Conservation (phyloP, 441 rosid genomes). For the Francoa sonchifolia region DNA sequence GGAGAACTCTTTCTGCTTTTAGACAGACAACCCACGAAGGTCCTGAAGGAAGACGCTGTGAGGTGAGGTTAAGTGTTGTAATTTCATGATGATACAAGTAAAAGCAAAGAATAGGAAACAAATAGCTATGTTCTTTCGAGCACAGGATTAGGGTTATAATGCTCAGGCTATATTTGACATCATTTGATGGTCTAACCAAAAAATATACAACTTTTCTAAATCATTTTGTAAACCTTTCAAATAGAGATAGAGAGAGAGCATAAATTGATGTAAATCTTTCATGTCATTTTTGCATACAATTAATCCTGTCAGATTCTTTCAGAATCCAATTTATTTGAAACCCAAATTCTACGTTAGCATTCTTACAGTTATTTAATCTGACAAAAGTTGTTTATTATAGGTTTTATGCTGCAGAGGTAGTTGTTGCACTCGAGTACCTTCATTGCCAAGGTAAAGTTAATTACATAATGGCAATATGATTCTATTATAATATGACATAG, state of each 20-base stretch:
- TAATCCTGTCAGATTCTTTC: too few species aligned
- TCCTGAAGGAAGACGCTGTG: conserved; percentile 86
- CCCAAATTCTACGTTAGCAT: too few species aligned
- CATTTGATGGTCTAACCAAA: not conserved
- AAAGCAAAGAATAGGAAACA: not conserved
- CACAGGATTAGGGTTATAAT: too few species aligned
- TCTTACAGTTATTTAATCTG: conserved; percentile 6
- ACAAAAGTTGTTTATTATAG: conserved; percentile 24
- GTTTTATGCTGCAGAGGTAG: conserved; percentile 83
- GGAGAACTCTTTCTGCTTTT: conserved; percentile 92
- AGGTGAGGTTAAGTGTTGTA: conserved; percentile 27
- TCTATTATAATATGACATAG: too few species aligned
- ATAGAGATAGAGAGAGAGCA: too few species aligned
- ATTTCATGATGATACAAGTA: not conserved
- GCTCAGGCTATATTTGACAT: too few species aligned
- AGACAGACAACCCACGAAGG: conserved; percentile 74
- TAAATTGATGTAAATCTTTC: too few species aligned
- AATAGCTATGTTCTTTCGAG: too few species aligned
- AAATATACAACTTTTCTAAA: too few species aligned
- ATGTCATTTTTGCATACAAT: too few species aligned
- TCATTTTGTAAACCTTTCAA: too few species aligned
- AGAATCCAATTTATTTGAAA: too few species aligned
- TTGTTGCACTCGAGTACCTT: conserved; percentile 89
- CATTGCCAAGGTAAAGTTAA: conserved; percentile 73
- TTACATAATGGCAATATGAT: not conserved